Conservation (phyloP, 345 rosid species). For the Pistacia integerrima region DNA sequence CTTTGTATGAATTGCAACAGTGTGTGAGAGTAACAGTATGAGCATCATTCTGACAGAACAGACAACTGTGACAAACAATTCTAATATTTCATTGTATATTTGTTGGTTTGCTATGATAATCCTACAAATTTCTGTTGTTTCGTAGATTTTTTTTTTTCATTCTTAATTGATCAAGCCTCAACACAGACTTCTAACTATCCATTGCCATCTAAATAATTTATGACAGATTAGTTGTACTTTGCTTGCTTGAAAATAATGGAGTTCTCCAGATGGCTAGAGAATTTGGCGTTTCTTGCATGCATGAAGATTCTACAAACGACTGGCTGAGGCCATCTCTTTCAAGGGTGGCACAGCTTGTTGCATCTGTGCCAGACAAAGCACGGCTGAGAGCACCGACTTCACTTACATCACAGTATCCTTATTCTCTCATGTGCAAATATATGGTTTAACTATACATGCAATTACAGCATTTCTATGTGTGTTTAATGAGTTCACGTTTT, state of each 20-base stretch:
- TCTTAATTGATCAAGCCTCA: not conserved
- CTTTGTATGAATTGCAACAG: not conserved
- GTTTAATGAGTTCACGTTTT: not conserved
- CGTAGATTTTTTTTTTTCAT: slow-evolving; percentile 1
- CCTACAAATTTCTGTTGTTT: not conserved
- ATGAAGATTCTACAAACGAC: slow-evolving; percentile 31
- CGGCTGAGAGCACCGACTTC: slow-evolving; percentile 53
- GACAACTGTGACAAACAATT: not conserved
- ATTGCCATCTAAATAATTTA: slow-evolving; percentile 12
- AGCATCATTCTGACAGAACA: not conserved
- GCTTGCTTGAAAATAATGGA: slow-evolving; percentile 81
- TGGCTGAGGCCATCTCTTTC: slow-evolving; percentile 45
- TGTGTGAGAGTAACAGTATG: not conserved
- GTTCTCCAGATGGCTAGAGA: slow-evolving; percentile 62
- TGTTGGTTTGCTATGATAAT: not conserved
- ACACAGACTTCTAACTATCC: slow-evolving; percentile 4
- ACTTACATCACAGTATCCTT: slow-evolving; percentile 96
- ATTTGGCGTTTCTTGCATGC: slow-evolving; percentile 35
- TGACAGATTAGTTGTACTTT: slow-evolving; percentile 75
- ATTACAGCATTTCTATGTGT: not conserved
- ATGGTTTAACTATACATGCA: not conserved
- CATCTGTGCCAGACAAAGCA: slow-evolving; percentile 94
- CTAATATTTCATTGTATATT: not conserved
- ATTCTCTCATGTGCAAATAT: slow-evolving; percentile 17
- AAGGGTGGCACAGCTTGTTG: slow-evolving; percentile 69